Base-by-base conservation (phyloP, 2,329 filamentous ascomycete genomes). In the Lachnellula hyalina region DNA sequence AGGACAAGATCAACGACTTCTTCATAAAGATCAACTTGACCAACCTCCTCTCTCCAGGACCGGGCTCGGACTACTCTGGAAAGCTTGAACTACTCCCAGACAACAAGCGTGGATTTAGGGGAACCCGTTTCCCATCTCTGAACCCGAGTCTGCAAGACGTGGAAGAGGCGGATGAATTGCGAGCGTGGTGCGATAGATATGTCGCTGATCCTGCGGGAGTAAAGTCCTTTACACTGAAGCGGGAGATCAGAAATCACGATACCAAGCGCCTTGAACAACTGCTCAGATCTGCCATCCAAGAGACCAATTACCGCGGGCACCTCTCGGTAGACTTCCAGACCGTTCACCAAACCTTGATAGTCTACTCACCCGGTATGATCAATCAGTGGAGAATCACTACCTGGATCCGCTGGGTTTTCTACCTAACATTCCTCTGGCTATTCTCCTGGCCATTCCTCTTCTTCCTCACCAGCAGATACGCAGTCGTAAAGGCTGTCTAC, bases 381-480 rank as follows among this genome's bases (percentile, higher is more conserved):
- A 90, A 89, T 65, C 71, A 75, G 32, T 87, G 85, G 81, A 82
- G 88, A 0, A 73, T 84, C 46, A 84, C 77, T 1, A 68, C 67
- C 6, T 89, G 84, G 83, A 74, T 90, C 45, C 73, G 78, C 42
- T 81, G 81, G 75, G 45, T 89, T 9, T 89, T 85, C 72, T 83
- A 81, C 66, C 68, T 88, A 5, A 83, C 83, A 0, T 82, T 90
- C 56, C 69, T 87, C 12, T 87, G 87, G 77, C 65, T 91, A 54
- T 75, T 91, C 61, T 74, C 80, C 3, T 91, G 87, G 87, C 87
- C 87, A 0, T 79, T 81, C 54, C 75, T 91, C 12, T 85, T 82
- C 71, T 77, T 89, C 66, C 71, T 78, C 17, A 91, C 87, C 1
- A 83, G 81, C 66, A 76, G 81, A 48, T 91, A 85, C 72, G 79